Conservation (phyloP, 2,329 filamentous ascomycete species). For the Tolypocladium endophyticum region DNA sequence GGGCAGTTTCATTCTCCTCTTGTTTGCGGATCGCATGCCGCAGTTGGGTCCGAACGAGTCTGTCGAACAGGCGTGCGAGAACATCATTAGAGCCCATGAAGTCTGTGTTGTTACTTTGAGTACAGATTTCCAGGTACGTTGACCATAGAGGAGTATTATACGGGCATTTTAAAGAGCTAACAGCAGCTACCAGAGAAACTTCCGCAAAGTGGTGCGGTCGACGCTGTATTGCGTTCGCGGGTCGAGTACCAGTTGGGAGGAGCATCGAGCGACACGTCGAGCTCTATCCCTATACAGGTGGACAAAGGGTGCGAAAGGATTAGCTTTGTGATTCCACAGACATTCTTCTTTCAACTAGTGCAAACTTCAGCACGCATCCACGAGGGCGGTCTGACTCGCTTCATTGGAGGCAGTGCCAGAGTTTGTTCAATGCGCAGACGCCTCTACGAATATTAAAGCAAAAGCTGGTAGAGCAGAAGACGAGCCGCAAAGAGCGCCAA, state of each 20-base stretch:
- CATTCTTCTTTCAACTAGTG: too few species aligned
- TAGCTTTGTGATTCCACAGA: slow-evolving; percentile 14
- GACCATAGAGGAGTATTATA: neutral
- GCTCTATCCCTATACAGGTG: slow-evolving; percentile 44
- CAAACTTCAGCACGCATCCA: too few species aligned
- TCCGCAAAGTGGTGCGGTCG: slow-evolving; percentile 40
- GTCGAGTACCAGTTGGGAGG: slow-evolving; percentile 26
- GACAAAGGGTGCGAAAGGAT: slow-evolving; percentile 27
- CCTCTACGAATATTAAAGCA: too few species aligned
- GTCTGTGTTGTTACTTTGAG: slow-evolving; percentile 38
- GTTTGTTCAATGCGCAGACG: too few species aligned
- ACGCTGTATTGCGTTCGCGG: slow-evolving; percentile 36
- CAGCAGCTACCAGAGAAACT: slow-evolving; percentile 31
- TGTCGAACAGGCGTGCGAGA: slow-evolving; percentile 37
- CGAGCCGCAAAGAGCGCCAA: too few species aligned
- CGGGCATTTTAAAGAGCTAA: neutral
- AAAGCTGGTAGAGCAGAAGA: too few species aligned
- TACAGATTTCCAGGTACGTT: slow-evolving; percentile 36
- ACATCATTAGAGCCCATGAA: slow-evolving; percentile 38
- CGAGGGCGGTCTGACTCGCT: too few species aligned
- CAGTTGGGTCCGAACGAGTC: slow-evolving; percentile 32
- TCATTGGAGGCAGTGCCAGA: too few species aligned
- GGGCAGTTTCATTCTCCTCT: slow-evolving; percentile 36
- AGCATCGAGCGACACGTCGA: slow-evolving; percentile 32
- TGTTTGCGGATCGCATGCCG: slow-evolving; percentile 38